A percentile compares a stretch with the other conserved stretches of the same genome.
Conservation (phyloP, 169 alveolate genomes). For the Eimeria maxima region DNA sequence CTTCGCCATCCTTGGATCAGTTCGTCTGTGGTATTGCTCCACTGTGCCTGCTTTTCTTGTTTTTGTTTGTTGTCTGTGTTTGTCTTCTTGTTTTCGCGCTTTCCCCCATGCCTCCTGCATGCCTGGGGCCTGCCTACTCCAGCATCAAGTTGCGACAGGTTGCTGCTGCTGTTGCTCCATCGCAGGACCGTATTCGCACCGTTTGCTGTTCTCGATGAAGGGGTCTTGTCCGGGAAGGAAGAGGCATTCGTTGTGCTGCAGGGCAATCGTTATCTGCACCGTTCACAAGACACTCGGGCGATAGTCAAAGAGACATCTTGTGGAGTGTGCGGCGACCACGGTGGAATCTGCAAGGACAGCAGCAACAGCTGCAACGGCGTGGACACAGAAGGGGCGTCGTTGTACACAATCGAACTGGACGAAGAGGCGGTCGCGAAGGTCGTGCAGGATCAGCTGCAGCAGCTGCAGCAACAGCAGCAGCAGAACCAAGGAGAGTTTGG, state of each 20-base stretch:
- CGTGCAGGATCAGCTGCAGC: conserved; percentile 15
- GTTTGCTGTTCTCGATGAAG: conserved; percentile 52
- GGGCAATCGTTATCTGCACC: conserved; percentile 46
- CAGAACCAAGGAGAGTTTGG: conserved; percentile 2
- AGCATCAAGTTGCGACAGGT: not conserved
- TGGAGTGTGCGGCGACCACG: not conserved
- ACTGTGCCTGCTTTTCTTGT: too few relatives aligned
- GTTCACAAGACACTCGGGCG: conserved; percentile 18
- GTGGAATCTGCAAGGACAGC: conserved; percentile 26
- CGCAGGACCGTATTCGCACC: conserved; percentile 28
- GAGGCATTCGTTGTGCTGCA: conserved; percentile 43
- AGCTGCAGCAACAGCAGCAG: conserved; percentile 11
- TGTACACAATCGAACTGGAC: conserved; percentile 23
- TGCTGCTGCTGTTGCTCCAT: not conserved
- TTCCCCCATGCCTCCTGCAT: not conserved
- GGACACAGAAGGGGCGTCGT: conserved; percentile 8
- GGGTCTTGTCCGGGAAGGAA: conserved; percentile 30
- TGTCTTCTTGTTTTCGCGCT: not conserved
- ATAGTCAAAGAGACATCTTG: not conserved
- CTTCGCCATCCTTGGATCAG: too few relatives aligned
- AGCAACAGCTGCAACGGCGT: conserved; percentile 3
- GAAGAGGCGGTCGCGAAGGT: not conserved
- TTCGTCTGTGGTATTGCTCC: not conserved
- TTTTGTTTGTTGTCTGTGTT: not conserved
- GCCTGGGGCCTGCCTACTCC: not conserved